Base-by-base conservation (phyloP, 176 grass and related monocot genomes). In the Eragrostis curvula region DNA sequence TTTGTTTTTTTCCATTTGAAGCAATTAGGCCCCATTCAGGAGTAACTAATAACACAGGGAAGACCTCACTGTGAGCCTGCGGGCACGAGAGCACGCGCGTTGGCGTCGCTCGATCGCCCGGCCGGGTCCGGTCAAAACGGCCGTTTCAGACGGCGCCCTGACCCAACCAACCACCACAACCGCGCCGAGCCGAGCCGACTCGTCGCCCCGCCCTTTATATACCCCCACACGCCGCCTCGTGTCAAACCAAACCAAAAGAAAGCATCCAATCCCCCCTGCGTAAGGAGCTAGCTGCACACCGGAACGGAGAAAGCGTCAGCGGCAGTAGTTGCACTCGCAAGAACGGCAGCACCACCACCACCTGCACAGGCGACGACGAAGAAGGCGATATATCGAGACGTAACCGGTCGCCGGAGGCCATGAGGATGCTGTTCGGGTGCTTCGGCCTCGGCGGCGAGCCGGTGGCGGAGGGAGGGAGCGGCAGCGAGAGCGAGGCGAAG, bases 391-490 rank as follows among this genome's bases (percentile, higher is more conserved):
- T n/a, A 48, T 15, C 47, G 47, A 49, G 47, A 15, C 47, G 14
- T 49, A 15, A 49, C 2, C 15, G 12, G 1, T 13, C 12, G 47
- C 2, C 52, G 18, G 20, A 14, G 27, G 21, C 29, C 17, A 85
- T 81, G 87, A 85, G 41, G 66, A 73, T 10, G 82, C 49, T 89
- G 65, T n/a, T 89, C 15, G 0, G 25, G 0, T 83, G 83, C 40
- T 85, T 84, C 83, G 74, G 58, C 58, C 23, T 89, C 78, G 12
- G 55, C 53, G 71, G 29, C 66, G 75, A n/a, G 29, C 15, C n/a
- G 6, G 23, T 42, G 59, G 15, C 6, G 3, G 18, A 21, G 48
- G 69, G 56, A 49, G 77, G 20, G 3, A 3, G 81, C 45, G 14
- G 23, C 23, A 30, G 15, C 74, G 41, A 60, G 41, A 57, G 48